Percentiles rank a stretch among this genome's conserved stretches.
These are phyloP conservation scores for Xerocomus spinulosus DNA, from an alignment of 768 basidiomycete species.

Conservation along the genomic window DNA sequence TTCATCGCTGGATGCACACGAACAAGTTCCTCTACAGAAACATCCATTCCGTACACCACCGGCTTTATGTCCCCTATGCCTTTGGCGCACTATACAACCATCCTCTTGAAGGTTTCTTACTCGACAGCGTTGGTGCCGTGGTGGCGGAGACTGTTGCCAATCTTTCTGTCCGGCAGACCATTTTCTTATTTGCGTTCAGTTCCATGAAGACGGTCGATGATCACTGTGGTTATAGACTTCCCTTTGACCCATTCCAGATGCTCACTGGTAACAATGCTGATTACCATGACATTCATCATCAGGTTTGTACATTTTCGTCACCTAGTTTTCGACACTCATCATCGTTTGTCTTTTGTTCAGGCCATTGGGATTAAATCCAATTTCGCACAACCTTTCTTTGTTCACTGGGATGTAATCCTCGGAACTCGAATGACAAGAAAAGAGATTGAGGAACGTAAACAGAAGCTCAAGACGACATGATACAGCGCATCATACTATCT, in stretches of 20 bases:
- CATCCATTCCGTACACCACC: slow-evolving; percentile 91
- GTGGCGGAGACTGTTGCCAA: slow-evolving; percentile 65
- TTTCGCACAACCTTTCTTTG: slow-evolving; percentile 93
- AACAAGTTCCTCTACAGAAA: slow-evolving; percentile 89
- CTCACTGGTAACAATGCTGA: slow-evolving; percentile 87
- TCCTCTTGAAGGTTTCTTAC: slow-evolving; percentile 86
- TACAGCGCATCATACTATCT: background rate
- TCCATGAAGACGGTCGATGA: slow-evolving; percentile 94
- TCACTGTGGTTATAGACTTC: slow-evolving; percentile 86
- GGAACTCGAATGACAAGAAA: slow-evolving; percentile 78
- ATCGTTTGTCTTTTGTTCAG: slow-evolving; percentile 5
- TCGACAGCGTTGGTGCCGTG: slow-evolving; percentile 79
- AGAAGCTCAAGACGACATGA: slow-evolving; percentile 29
- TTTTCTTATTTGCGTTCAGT: slow-evolving; percentile 76
- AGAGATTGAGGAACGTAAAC: slow-evolving; percentile 53
- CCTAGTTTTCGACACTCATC: background rate
- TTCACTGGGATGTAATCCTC: slow-evolving; percentile 87
- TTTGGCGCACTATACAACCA: slow-evolving; percentile 98
- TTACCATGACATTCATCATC: slow-evolving; percentile 98
- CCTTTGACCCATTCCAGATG: slow-evolving; percentile 89
- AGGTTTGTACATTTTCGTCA: slow-evolving; percentile 44
- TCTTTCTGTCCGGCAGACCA: slow-evolving; percentile 79
- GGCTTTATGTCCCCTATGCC: slow-evolving; percentile 94
- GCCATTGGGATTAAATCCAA: slow-evolving; percentile 88
- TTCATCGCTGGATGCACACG: slow-evolving; percentile 87